A percentile compares a stretch with the other conserved stretches of the same genome.
phyloP scores from a whole-genome alignment of 129 eudicot species.

The Kitagawia praeruptora region DNA sequence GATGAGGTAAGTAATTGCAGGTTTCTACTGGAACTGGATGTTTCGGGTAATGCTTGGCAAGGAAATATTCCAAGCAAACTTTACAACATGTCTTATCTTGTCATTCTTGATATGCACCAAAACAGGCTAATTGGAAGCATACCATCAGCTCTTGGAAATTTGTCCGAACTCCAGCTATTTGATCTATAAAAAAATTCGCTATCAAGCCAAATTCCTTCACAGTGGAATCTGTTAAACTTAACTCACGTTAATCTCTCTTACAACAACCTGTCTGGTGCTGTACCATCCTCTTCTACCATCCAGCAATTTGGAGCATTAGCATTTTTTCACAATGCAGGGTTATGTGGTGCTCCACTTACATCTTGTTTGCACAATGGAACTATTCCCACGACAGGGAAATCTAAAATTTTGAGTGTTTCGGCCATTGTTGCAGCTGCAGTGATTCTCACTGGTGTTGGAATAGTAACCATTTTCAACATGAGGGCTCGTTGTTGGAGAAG shows the following conservation, averaged over 20 bases:
- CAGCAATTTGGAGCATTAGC: constrained; percentile 50
- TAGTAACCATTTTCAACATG: constrained; percentile 60
- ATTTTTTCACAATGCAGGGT: constrained; percentile 57
- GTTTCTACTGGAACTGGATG: constrained; percentile 83
- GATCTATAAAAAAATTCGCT: constrained; percentile 69
- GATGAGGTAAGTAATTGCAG: constrained; percentile 56
- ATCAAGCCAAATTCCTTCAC: constrained; percentile 57
- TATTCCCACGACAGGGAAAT: constrained; percentile 29
- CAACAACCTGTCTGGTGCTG: constrained; percentile 58
- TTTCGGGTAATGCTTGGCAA: constrained; percentile 61
- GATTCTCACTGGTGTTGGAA: constrained; percentile 64
- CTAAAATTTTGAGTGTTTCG: constrained; percentile 50
- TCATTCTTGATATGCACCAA: constrained; percentile 62
- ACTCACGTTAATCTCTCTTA: constrained; percentile 68
- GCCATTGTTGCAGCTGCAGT: constrained; percentile 82
- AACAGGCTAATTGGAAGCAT: constrained; percentile 63
- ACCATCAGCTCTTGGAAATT: constrained; percentile 61
- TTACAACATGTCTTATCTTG: constrained; percentile 77
- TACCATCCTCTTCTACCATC: constrained; percentile 38
- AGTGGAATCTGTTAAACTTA: constrained; percentile 41
- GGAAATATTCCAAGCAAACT: constrained; percentile 70
- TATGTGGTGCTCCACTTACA: constrained; percentile 65
- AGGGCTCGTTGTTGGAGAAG: constrained; percentile 58
- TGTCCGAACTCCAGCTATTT: constrained; percentile 47
- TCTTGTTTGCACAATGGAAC: constrained; percentile 34